Evolutionary conservation across 495 filamentous ascomycete species (phyloP).

Genomic region (Jackrogersella minutella): DNA sequence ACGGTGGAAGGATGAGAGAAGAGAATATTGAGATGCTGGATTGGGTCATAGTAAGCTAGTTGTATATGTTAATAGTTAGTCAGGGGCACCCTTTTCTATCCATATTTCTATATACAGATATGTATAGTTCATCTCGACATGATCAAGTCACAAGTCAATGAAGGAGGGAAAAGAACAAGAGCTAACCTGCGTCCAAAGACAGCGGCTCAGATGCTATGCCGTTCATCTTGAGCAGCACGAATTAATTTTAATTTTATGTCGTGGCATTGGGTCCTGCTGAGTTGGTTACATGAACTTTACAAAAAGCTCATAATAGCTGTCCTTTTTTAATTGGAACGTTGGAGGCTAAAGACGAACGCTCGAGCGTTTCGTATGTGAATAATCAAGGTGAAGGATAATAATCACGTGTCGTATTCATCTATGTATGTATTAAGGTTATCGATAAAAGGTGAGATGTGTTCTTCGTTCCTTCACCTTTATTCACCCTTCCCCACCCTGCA

Average conservation of each 20-base stretch:
- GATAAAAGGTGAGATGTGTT: constrained; percentile 9
- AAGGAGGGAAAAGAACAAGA: not conserved
- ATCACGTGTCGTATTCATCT: constrained; percentile 4
- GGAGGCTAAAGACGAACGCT: constrained; percentile 7
- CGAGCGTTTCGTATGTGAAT: not conserved
- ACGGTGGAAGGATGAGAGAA: constrained; percentile 93
- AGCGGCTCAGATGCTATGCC: constrained; percentile 48
- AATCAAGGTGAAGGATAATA: not conserved
- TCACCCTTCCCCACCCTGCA: constrained; percentile 16
- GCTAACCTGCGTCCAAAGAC: constrained; percentile 61
- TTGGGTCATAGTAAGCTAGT: constrained; percentile 90
- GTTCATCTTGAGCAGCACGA: constrained; percentile 51
- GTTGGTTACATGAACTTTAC: not conserved
- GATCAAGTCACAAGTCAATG: not conserved
- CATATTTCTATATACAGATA: not conserved
- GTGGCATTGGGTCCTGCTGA: constrained; percentile 14
- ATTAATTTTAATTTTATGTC: not conserved
- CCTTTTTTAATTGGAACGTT: constrained; percentile 1
- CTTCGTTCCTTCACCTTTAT: constrained; percentile 1
- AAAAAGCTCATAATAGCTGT: not conserved
- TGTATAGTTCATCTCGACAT: constrained; percentile 7
- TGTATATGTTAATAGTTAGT: constrained; percentile 43
- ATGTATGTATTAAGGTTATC: too few relatives aligned
- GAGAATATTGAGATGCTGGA: constrained; percentile 90
- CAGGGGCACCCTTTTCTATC: constrained; percentile 7